Evolutionary conservation across 345 rosid genomes (phyloP).

Genomic region (Viola odorata): DNA sequence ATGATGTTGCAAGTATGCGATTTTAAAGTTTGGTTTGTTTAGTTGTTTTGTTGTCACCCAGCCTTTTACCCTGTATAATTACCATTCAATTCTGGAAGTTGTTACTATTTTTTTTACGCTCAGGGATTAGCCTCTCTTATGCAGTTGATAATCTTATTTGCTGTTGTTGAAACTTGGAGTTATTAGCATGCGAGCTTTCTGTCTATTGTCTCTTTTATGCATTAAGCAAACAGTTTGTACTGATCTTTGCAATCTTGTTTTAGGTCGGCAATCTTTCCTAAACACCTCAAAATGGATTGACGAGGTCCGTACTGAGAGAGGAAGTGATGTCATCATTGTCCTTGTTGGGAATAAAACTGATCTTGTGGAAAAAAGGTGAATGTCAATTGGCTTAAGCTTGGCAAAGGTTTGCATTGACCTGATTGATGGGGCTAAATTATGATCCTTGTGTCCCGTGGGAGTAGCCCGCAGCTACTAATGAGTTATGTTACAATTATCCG

Average conservation of each 20-base stretch:
- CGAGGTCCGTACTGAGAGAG: constrained; percentile 22
- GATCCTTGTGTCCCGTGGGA: not conserved
- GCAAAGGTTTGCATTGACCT: not conserved
- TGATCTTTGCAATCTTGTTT: not conserved
- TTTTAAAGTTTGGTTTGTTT: not conserved
- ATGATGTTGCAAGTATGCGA: constrained; percentile 21
- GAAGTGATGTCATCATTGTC: constrained; percentile 19
- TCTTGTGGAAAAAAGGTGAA: constrained; percentile 20
- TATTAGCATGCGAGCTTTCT: not conserved
- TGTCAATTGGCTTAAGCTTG: not conserved
- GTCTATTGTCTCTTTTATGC: not conserved
- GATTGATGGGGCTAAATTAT: not conserved
- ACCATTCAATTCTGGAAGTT: no score
- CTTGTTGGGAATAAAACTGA: constrained; percentile 24
- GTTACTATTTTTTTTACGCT: no score
- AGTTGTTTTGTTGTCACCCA: not conserved
- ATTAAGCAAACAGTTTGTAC: not conserved
- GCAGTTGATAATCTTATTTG: not conserved
- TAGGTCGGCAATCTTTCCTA: constrained; percentile 20
- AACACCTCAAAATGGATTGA: constrained; percentile 23
- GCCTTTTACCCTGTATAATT: not conserved
- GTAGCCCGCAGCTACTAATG: no score
- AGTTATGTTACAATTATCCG: no score
- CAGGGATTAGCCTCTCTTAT: not conserved
- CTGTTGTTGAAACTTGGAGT: not conserved